Conservation (phyloP, 2,329 filamentous ascomycete genomes). For the Fusarium sacchari region DNA sequence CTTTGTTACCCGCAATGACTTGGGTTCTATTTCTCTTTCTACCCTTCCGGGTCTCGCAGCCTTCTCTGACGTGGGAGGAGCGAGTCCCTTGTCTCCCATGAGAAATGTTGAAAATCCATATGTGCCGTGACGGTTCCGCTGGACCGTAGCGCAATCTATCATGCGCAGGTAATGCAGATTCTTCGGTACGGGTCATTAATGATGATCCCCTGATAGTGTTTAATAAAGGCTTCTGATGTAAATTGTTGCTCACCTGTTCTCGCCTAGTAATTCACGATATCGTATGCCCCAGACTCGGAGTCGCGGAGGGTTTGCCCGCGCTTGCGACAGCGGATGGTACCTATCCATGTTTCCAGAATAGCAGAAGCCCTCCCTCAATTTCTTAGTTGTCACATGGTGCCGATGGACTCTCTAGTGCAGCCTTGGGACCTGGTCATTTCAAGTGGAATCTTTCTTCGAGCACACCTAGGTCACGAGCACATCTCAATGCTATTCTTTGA, state of each 20-base stretch:
- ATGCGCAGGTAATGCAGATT: background rate
- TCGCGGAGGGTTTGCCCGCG: constrained; percentile 24
- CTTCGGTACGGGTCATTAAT: background rate
- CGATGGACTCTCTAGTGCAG: constrained; percentile 19
- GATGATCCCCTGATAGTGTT: background rate
- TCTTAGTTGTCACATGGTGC: constrained; percentile 28
- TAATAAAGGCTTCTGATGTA: background rate
- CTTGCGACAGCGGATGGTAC: constrained; percentile 11
- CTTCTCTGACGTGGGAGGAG: constrained; percentile 9
- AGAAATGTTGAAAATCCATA: constrained; percentile 6
- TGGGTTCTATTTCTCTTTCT: background rate
- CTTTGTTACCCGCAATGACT: constrained; percentile 23
- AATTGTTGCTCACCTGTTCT: constrained; percentile 13
- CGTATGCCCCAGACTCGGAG: constrained; percentile 31
- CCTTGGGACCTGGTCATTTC: constrained; percentile 28
- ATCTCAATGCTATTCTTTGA: constrained; percentile 21
- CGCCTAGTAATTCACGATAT: constrained; percentile 9
- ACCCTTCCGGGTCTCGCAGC: constrained; percentile 23
- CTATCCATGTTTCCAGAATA: constrained; percentile 35
- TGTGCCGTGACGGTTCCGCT: constrained; percentile 39
- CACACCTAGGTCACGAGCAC: constrained; percentile 24
- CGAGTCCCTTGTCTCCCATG: constrained; percentile 7
- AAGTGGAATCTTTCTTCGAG: constrained; percentile 4
- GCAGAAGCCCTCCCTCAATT: constrained; percentile 18
- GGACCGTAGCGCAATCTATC: constrained; percentile 39